These are phyloP conservation scores for Fennellomyces sp. DNA, from an alignment of 371 early-diverging fungal genomes.

Conservation along the genomic window DNA sequence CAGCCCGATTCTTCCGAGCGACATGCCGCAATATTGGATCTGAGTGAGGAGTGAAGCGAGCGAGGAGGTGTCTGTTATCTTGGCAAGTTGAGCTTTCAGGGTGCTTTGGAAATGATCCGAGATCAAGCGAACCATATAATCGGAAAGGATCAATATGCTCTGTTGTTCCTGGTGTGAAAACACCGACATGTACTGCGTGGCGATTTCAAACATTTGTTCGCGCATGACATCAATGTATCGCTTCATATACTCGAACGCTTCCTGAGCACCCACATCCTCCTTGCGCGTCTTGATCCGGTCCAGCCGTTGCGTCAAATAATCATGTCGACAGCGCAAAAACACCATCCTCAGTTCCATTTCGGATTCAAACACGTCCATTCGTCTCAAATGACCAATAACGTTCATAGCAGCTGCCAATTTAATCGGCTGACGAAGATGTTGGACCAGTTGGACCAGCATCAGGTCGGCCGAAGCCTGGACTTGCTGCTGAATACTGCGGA, in stretches of 20 bases:
- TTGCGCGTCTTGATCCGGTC: conserved; percentile 31
- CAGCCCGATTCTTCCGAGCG: conserved; percentile 77
- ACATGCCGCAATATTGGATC: conserved; percentile 84
- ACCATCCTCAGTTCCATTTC: conserved; percentile 75
- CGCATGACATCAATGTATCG: conserved; percentile 77
- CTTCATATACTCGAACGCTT: conserved; percentile 70
- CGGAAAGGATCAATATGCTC: conserved; percentile 44
- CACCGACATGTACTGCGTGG: conserved; percentile 81
- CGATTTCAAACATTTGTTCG: conserved; percentile 81
- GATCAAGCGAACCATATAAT: conserved; percentile 56
- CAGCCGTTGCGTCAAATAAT: conserved; percentile 61
- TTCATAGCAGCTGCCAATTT: conserved; percentile 80
- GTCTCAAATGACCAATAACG: conserved; percentile 78
- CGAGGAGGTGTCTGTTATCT: conserved; percentile 66
- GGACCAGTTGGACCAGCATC: conserved; percentile 75
- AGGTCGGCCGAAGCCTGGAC: conserved; percentile 65
- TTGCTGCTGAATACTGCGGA: conserved; percentile 63
- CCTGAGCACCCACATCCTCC: conserved; percentile 29
- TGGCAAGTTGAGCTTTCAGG: conserved; percentile 42
- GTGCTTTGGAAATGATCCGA: conserved; percentile 29
- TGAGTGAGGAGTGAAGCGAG: conserved; percentile 73
- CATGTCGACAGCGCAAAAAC: conserved; percentile 75
- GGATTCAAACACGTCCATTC: conserved; percentile 72
- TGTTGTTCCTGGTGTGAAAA: conserved; percentile 63
- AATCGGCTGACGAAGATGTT: conserved; percentile 72